These are phyloP conservation scores for Fusarium nodosum DNA, from an alignment of 2,329 filamentous ascomycete genomes.

Conservation along the genomic window DNA sequence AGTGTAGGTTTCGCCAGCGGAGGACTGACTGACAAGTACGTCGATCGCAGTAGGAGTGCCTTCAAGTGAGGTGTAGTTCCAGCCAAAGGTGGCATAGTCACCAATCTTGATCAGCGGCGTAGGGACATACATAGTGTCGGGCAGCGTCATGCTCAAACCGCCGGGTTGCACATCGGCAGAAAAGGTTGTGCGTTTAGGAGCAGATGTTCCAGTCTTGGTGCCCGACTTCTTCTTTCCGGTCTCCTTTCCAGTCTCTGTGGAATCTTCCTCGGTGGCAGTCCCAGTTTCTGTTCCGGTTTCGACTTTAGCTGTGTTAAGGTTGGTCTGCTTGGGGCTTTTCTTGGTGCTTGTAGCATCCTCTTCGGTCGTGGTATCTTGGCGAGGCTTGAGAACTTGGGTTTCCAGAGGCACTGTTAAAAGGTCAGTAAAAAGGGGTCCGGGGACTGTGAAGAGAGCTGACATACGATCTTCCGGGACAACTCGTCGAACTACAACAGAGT, in stretches of 20 bases:
- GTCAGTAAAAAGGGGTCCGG: constrained; percentile 20
- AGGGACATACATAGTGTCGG: constrained; percentile 59
- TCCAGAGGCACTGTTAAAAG: constrained; percentile 32
- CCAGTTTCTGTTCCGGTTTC: constrained; percentile 30
- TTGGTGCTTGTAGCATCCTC: constrained; percentile 45
- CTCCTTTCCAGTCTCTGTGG: constrained; percentile 33
- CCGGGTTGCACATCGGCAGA: constrained; percentile 63
- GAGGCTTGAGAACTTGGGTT: constrained; percentile 27
- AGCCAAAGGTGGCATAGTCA: constrained; percentile 70
- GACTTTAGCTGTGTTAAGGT: constrained; percentile 58
- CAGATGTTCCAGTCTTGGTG: constrained; percentile 46
- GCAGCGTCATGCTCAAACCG: constrained; percentile 66
- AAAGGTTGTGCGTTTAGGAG: constrained; percentile 58
- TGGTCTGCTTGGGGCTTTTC: constrained; percentile 48
- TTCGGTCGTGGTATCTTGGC: constrained; percentile 24
- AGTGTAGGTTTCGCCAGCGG: constrained; percentile 68
- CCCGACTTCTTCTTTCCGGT: constrained; percentile 45
- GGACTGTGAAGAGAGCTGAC: background rate
- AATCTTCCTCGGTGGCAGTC: constrained; percentile 28
- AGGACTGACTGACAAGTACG: constrained; percentile 69
- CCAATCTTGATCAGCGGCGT: constrained; percentile 71
- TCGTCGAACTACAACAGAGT: constrained; percentile 61
- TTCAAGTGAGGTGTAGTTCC: constrained; percentile 75
- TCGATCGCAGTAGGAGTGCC: constrained; percentile 72
- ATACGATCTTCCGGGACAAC: constrained; percentile 31